Percentiles rank a stretch among this genome's conserved stretches.
Conservation (phyloP, 2,329 filamentous ascomycete genomes). For the Phialophora verrucosa region DNA sequence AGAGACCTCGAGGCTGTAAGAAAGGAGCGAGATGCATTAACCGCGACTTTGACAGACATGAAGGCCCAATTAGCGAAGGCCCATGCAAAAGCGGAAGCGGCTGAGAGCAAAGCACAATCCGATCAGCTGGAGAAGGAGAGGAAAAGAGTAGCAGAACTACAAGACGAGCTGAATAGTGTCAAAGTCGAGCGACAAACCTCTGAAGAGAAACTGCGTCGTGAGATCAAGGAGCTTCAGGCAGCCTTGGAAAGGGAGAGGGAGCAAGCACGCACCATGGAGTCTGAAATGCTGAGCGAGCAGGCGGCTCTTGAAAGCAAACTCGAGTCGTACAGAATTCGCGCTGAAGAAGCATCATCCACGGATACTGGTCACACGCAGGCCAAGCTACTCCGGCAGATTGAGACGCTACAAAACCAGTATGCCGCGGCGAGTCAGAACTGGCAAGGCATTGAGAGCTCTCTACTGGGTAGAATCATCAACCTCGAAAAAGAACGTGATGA, state of each 20-base stretch:
- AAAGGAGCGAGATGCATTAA: constrained; percentile 67
- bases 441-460: constrained; percentile 90
- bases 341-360: constrained; percentile 87
- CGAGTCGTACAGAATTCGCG: constrained; percentile 80
- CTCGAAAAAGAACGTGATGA: constrained; percentile 94
- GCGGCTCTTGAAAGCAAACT: constrained; percentile 82
- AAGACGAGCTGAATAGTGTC: constrained; percentile 67
- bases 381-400: constrained; percentile 89
- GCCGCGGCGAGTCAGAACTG: constrained; percentile 94
- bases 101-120: constrained; percentile 69
- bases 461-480: constrained; percentile 75
- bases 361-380: constrained; percentile 81
- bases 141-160: constrained; percentile 59
- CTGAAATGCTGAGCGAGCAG: constrained; percentile 81
- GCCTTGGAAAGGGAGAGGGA: constrained; percentile 76
- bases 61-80: constrained; percentile 72
- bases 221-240: constrained; percentile 74
- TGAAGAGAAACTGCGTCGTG: constrained; percentile 70
- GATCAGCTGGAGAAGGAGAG: constrained; percentile 72
- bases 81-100: constrained; percentile 68
- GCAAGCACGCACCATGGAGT: constrained; percentile 69
- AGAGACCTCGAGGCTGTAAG: constrained; percentile 67
- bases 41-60: constrained; percentile 69
- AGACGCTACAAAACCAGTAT: constrained; percentile 95
- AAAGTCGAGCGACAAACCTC: constrained; percentile 78